A percentile compares a stretch with the other conserved stretches of the same genome.
These are phyloP conservation scores for Ganoderma sinense DNA, from an alignment of 1,284 basidiomycete genomes.

Conservation along the genomic window DNA sequence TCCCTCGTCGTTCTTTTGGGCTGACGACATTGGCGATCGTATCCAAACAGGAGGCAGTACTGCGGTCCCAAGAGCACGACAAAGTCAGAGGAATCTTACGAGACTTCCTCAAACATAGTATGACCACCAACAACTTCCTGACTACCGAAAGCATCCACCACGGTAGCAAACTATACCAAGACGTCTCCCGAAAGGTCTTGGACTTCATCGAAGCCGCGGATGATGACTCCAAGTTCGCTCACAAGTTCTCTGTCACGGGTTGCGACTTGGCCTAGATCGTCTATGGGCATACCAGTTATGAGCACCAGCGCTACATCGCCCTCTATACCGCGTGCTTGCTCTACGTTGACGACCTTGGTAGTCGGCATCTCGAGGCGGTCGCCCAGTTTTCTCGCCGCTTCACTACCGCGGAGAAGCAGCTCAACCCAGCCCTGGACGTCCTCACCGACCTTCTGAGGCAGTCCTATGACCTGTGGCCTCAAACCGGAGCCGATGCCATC, in stretches of 20 bases:
- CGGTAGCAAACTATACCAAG: neutral
- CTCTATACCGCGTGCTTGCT: slow-evolving; percentile 18
- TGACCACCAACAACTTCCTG: too few relatives aligned
- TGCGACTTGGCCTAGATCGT: slow-evolving; percentile 15
- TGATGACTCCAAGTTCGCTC: neutral
- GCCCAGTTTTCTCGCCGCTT: slow-evolving; percentile 20
- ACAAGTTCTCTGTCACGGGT: slow-evolving; percentile 9
- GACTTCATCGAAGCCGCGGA: neutral
- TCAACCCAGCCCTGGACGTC: slow-evolving; percentile 13
- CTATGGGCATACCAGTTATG: slow-evolving; percentile 11
- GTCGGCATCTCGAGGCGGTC: neutral
- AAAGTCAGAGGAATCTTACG: neutral
- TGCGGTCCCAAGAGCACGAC: too few relatives aligned
- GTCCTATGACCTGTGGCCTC: slow-evolving; percentile 20
- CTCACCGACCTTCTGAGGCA: slow-evolving; percentile 11
- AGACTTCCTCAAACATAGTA: neutral
- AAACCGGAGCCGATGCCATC: slow-evolving; percentile 25
- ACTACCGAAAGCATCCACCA: too few relatives aligned
- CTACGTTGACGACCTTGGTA: slow-evolving; percentile 17
- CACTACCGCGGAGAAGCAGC: slow-evolving; percentile 7
- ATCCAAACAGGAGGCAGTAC: too few relatives aligned
- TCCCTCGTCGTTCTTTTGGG: too few relatives aligned
- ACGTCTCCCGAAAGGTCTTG: neutral
- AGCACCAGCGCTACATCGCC: slow-evolving; percentile 16
- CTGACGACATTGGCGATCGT: too few relatives aligned